phyloP scores from a whole-genome alignment of 2,329 filamentous ascomycete genomes.

The Trichoderma sp. region DNA sequence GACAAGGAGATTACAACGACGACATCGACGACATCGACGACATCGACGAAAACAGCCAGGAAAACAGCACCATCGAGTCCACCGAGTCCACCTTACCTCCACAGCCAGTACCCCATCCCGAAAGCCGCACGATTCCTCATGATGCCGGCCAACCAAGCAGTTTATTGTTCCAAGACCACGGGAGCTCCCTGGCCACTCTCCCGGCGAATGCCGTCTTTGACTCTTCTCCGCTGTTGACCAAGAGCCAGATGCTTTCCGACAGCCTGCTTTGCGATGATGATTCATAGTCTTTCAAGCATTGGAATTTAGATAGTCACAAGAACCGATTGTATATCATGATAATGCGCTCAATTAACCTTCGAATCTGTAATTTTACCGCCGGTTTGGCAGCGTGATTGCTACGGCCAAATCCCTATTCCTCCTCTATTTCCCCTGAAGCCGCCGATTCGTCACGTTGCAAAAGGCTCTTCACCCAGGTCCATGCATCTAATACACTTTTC shows the following conservation, averaged over 20 bases:
- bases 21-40: slow-evolving; percentile 19
- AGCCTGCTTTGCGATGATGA: slow-evolving; percentile 40
- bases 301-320: slow-evolving; percentile 37
- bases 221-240: slow-evolving; percentile 48
- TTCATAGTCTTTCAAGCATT: slow-evolving; percentile 32
- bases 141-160: slow-evolving; percentile 23
- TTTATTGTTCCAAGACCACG: slow-evolving; percentile 29
- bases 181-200: slow-evolving; percentile 21
- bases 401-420: not conserved
- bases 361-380: not conserved
- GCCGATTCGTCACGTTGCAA: not conserved
- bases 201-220: slow-evolving; percentile 20
- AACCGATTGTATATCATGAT: not conserved
- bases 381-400: not conserved
- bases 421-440: not conserved
- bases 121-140: not conserved
- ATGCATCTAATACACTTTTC: not conserved
- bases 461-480: not conserved
- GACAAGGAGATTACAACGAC: not conserved
- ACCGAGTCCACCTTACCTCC: not conserved
- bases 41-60: slow-evolving; percentile 3
- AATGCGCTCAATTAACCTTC: not conserved
- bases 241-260: slow-evolving; percentile 52
- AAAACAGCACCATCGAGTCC: not conserved
- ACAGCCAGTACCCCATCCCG: not conserved